A percentile compares a stretch with the other conserved stretches of the same genome.
These are phyloP conservation scores for Tolypocladium capitatum DNA, from an alignment of 2,329 filamentous ascomycete genomes.

Conservation along the genomic window DNA sequence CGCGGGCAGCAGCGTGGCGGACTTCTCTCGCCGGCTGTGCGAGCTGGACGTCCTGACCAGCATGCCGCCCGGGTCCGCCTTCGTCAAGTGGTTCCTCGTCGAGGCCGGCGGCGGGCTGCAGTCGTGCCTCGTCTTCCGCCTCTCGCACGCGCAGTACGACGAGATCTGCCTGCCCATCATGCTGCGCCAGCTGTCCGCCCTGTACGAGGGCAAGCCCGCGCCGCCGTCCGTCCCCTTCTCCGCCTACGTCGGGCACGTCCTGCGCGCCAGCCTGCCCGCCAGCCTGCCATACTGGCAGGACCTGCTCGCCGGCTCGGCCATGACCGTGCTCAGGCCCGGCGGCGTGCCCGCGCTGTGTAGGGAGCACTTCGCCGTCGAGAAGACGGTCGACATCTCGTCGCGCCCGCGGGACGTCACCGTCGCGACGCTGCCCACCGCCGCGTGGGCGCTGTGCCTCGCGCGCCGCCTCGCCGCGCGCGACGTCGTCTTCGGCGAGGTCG, in stretches of 20 bases:
- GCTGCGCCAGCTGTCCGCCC: constrained; percentile 43
- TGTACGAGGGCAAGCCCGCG: constrained; percentile 20
- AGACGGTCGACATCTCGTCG: constrained; percentile 30
- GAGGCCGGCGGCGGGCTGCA: constrained; percentile 14
- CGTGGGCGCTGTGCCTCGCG: constrained; percentile 51
- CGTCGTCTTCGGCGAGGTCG: constrained; percentile 53
- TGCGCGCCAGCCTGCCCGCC: constrained; percentile 26
- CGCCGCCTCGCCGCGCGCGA: constrained; percentile 37
- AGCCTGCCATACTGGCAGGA: constrained; percentile 48
- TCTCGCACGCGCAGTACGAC: constrained; percentile 59
- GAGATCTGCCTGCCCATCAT: constrained; percentile 53
- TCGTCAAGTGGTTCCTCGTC: constrained; percentile 46
- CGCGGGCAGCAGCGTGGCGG: constrained; percentile 22
- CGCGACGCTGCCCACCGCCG: constrained; percentile 52
- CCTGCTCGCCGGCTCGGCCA: constrained; percentile 40
- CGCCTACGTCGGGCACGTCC: constrained; percentile 28
- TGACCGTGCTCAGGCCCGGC: constrained; percentile 30
- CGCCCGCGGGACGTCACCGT: constrained; percentile 43
- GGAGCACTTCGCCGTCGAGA: constrained; percentile 27
- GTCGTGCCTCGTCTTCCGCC: constrained; percentile 41
- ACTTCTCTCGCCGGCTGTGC: constrained; percentile 40
- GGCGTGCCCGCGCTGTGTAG: constrained; percentile 19
- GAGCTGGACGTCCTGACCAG: constrained; percentile 40
- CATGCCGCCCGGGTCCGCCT: constrained; percentile 45
- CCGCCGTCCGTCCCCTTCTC: constrained; percentile 28